Percentiles rank a stretch among this genome's conserved stretches.
Evolutionary conservation across 2,329 filamentous ascomycete species (phyloP).

Genomic region (Neocucurbitaria cava): DNA sequence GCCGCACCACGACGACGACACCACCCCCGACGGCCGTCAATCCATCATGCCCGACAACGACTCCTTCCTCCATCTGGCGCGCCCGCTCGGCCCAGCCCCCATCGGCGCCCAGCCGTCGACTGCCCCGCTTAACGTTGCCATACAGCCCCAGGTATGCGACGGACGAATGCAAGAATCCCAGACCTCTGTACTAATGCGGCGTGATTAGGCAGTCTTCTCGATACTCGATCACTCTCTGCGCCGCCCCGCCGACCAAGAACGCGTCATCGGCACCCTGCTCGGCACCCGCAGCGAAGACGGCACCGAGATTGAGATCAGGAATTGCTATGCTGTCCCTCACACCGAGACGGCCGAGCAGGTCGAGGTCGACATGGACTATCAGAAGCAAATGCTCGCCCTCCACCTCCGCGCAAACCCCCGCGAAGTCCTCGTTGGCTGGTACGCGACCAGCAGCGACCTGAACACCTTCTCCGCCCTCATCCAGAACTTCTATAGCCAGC

Average conservation of each 20-base stretch:
- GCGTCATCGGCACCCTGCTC: conserved; percentile 95
- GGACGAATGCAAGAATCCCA: not conserved
- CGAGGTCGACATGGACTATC: conserved; percentile 99
- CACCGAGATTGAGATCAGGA: conserved; percentile 93
- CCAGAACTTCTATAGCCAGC: conserved; percentile 98
- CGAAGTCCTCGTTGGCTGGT: conserved; percentile 96
- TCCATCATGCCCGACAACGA: conserved; percentile 81
- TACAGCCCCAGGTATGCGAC: conserved; percentile 86
- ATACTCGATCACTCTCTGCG: conserved; percentile 89
- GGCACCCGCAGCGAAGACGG: conserved; percentile 95
- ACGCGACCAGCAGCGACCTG: conserved; percentile 94
- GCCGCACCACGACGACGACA: conserved; percentile 10
- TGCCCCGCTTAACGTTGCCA: conserved; percentile 89
- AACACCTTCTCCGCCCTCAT: conserved; percentile 99
- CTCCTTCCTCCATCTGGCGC: conserved; percentile 91
- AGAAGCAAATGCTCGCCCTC: conserved; percentile 97
- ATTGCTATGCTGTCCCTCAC: conserved; percentile 97
- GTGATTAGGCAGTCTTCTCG: conserved; percentile 66
- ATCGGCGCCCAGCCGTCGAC: conserved; percentile 83
- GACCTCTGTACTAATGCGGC: conserved; percentile 8
- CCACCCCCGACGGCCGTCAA: conserved; percentile 1
- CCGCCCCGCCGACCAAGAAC: conserved; percentile 88
- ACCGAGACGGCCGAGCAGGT: conserved; percentile 99
- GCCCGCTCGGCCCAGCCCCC: conserved; percentile 83
- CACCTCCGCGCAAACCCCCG: conserved; percentile 93